Evolutionary conservation across 2,329 filamentous ascomycete species (phyloP).

Genomic region (Botryotinia calthae): DNA sequence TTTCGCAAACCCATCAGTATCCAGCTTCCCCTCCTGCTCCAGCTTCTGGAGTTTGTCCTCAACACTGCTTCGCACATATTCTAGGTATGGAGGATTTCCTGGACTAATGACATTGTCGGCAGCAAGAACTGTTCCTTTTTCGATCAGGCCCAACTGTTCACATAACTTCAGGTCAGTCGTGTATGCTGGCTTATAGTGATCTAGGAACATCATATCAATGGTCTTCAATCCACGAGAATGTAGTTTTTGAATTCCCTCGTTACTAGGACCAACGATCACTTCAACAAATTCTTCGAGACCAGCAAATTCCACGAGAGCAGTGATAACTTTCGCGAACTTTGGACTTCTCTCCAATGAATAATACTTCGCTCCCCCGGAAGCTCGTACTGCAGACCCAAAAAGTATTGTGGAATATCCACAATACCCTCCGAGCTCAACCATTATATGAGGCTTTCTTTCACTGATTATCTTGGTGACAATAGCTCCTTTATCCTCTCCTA

Average conservation of each 20-base stretch:
- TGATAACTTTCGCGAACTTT: conserved; percentile 69
- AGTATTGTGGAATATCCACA: conserved; percentile 78
- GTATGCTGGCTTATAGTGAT: conserved; percentile 78
- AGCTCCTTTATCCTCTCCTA: conserved; percentile 70
- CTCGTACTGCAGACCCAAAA: conserved; percentile 65
- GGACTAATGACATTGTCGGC: conserved; percentile 72
- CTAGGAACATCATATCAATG: conserved; percentile 56
- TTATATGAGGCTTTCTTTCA: conserved; percentile 61
- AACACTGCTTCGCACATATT: conserved; percentile 66
- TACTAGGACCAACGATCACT: conserved; percentile 67
- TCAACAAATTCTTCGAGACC: conserved; percentile 69
- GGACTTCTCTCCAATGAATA: conserved; percentile 72
- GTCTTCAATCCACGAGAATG: conserved; percentile 34
- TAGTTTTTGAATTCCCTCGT: conserved; percentile 62
- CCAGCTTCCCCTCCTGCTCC: conserved; percentile 46
- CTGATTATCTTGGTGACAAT: conserved; percentile 68
- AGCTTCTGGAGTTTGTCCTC: conserved; percentile 55
- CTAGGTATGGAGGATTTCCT: conserved; percentile 67
- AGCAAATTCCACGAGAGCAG: conserved; percentile 68
- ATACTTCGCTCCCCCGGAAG: conserved; percentile 63
- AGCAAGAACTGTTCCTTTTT: conserved; percentile 59
- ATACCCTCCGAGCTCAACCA: conserved; percentile 80
- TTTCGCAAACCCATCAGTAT: conserved; percentile 37
- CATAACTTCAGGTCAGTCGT: conserved; percentile 72
- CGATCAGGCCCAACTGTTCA: conserved; percentile 66